Conservation (phyloP, 1,284 basidiomycete species). For the Grifola frondosa region DNA sequence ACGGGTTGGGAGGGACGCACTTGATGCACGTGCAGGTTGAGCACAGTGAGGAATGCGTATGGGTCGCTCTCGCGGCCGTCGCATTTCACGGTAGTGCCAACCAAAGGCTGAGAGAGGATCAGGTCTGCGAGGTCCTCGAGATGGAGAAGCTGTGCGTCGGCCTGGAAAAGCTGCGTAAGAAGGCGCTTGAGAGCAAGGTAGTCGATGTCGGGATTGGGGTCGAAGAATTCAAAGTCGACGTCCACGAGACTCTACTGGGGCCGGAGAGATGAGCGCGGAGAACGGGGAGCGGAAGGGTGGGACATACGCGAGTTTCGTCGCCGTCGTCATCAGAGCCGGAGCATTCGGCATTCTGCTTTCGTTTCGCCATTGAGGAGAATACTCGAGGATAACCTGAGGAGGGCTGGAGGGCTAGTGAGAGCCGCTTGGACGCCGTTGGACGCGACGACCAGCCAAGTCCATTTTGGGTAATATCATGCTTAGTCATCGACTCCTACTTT, state of each 20-base stretch:
- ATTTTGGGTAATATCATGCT: no score
- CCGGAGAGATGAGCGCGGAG: slow-evolving; percentile 10
- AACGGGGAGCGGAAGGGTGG: background rate
- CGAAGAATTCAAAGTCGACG: slow-evolving; percentile 92
- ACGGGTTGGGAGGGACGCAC: slow-evolving; percentile 39
- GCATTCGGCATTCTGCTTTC: slow-evolving; percentile 20
- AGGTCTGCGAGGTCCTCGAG: slow-evolving; percentile 76
- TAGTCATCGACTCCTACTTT: no score
- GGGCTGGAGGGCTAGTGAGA: background rate
- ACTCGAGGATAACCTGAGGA: no score
- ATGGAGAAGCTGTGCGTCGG: slow-evolving; percentile 74
- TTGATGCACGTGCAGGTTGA: slow-evolving; percentile 79
- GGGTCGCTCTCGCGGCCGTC: slow-evolving; percentile 89
- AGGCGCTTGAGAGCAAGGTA: slow-evolving; percentile 85
- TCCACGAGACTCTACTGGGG: slow-evolving; percentile 64
- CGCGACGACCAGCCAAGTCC: no score
- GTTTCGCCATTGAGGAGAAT: slow-evolving; percentile 20
- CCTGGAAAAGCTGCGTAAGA: slow-evolving; percentile 76
- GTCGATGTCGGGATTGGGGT: slow-evolving; percentile 79
- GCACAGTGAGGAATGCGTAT: slow-evolving; percentile 78
- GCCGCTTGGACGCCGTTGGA: background rate
- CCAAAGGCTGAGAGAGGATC: slow-evolving; percentile 68
- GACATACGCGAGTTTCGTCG: slow-evolving; percentile 24
- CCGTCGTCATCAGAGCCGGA: slow-evolving; percentile 18
- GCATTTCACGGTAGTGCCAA: slow-evolving; percentile 91